A percentile compares a stretch with the other conserved stretches of the same genome.
Conservation (phyloP, 106 monocot species). For the Allium fistulosum region DNA sequence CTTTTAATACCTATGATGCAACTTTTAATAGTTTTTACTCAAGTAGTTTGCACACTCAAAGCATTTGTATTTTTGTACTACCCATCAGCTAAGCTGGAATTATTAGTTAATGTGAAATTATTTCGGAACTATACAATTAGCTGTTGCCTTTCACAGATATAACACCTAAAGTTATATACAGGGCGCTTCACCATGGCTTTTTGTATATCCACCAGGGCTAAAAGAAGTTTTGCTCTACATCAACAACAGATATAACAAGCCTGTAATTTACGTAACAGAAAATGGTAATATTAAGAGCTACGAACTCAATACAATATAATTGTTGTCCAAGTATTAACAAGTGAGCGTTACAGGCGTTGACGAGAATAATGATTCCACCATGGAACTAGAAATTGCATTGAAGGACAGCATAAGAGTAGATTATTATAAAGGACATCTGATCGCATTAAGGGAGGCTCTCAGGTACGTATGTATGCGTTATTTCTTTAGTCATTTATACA, state of each 20-base stretch:
- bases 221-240: constrained; percentile 28
- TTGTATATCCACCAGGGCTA: constrained; percentile 30
- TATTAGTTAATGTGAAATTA: not conserved
- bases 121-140: not conserved
- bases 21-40: not conserved
- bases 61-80: too few relatives aligned
- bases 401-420: not conserved
- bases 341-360: constrained; percentile 2
- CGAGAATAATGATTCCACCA: not conserved
- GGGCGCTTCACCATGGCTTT: constrained; percentile 33
- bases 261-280: constrained; percentile 39
- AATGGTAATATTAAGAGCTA: constrained; percentile 18
- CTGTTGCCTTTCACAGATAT: not conserved
- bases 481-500: not conserved
- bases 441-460: not conserved
- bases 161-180: not conserved
- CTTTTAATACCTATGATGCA: not conserved
- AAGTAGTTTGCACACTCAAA: not conserved
- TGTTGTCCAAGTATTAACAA: too few relatives aligned
- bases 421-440: not conserved
- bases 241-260: constrained; percentile 35
- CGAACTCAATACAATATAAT: too few relatives aligned
- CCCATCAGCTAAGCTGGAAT: too few relatives aligned
- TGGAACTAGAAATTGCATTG: not conserved
- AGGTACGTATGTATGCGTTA: not conserved